Evolutionary conservation across 2,329 filamentous ascomycete species (phyloP).

Genomic region (Cercospora sp.): DNA sequence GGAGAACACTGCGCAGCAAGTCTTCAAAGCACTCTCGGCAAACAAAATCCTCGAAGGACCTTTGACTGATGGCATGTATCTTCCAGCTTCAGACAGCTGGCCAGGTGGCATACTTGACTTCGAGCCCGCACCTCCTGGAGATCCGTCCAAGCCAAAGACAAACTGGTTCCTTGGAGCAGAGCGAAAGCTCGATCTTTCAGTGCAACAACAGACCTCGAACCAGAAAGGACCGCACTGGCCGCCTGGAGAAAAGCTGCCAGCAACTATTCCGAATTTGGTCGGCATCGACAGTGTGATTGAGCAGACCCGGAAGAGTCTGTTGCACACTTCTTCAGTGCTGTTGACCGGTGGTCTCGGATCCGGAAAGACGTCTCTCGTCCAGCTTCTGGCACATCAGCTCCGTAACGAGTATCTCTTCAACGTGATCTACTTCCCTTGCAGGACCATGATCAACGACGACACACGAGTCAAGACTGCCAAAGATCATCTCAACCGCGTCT

Average conservation of each 20-base stretch:
- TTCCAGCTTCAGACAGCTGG: constrained; percentile 69
- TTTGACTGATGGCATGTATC: constrained; percentile 81
- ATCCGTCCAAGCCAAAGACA: constrained; percentile 48
- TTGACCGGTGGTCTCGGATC: constrained; percentile 86
- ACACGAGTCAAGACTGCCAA: constrained; percentile 87
- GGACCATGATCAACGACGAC: constrained; percentile 86
- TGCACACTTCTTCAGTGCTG: constrained; percentile 83
- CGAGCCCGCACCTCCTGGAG: constrained; percentile 57
- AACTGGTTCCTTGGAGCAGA: constrained; percentile 80
- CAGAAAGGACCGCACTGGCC: constrained; percentile 53
- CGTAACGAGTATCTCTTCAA: constrained; percentile 74
- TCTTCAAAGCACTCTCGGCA: constrained; percentile 67
- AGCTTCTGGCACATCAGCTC: constrained; percentile 71
- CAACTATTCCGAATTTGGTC: constrained; percentile 64
- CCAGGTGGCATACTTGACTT: constrained; percentile 82
- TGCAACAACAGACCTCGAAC: constrained; percentile 73
- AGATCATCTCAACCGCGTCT: constrained; percentile 78
- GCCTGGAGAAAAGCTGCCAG: constrained; percentile 56
- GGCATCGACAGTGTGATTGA: constrained; percentile 78
- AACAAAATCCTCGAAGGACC: constrained; percentile 75
- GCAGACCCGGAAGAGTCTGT: constrained; percentile 72
- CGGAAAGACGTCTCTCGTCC: constrained; percentile 81
- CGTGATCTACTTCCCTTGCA: constrained; percentile 81
- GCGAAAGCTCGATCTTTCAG: constrained; percentile 68
- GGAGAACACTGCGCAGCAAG: constrained; percentile 71